Evolutionary conservation across 208 protist genomes (phyloP), one percentile per base, ranked within the genome.

Genomic region (Balamuthia mandrillaris): DNA sequence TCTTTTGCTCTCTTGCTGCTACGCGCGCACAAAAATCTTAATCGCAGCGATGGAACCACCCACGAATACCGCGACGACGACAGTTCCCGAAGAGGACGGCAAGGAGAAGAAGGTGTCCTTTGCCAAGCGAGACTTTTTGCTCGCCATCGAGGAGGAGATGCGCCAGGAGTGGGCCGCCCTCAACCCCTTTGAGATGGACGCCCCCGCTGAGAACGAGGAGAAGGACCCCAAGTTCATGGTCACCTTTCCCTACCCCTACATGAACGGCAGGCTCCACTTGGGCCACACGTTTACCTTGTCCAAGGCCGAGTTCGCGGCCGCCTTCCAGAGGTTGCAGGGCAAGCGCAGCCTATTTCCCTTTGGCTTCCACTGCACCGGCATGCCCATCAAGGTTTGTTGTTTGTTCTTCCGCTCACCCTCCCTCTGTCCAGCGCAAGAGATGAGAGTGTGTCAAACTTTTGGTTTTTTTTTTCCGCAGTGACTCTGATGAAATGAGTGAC

Each of bases 201-300:
- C 94, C 3, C 88, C 88, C 10, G 90, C 49, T 16, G 72, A 54
- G 21, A 35, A 54, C 41, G 49, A 58, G 47, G n/a, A 52, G 44
- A 27, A 78, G 31, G 77, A 89, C 35, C 87, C 92, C 79, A 99
- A 99, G 93, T 99, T 95, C 92, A 92, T 99, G 61, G 94, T 96
- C 56, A 99, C 98, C 16, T 99, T 99, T 85, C 98, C 98, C n/a
- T 99, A 98, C 87, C 98, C 98, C n/a, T 99, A 99, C 96, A 99
- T 99, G 98, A 99, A 99, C 89, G 97, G 97, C 58, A 91, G 90
- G 51, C 95, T 99, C 1, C 98, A 99, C 89, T 92, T 99, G 35
- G 99, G 99, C 4, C 99, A 99, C 89, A 94, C 94, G 27, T 99
- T 99, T 92, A 98, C 98, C 27, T 77, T 99, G 24, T 98, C 98